Evolutionary conservation across 768 basidiomycete genomes (phyloP).

Genomic region (Kondoa malvinella): DNA sequence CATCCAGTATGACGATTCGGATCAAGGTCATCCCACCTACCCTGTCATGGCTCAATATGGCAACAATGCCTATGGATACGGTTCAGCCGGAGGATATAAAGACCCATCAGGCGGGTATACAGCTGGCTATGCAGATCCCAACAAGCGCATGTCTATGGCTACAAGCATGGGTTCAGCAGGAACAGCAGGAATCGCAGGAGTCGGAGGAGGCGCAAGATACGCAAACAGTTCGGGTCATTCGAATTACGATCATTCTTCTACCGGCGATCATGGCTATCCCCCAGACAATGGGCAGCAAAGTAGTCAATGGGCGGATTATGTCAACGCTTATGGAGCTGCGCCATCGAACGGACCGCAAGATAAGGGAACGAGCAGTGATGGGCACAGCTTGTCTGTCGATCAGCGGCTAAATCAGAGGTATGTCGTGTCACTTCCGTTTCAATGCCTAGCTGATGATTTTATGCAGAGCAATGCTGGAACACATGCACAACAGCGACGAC

Average conservation of each 20-base stretch:
- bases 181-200: slow-evolving; percentile 2
- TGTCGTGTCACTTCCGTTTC: background rate
- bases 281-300: background rate
- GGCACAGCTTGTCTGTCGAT: slow-evolving; percentile 1
- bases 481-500: slow-evolving; percentile 4
- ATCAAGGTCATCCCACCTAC: slow-evolving; percentile 9
- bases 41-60: slow-evolving; percentile 17
- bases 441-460: background rate
- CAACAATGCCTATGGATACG: background rate
- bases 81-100: background rate
- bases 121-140: background rate
- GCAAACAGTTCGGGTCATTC: too few relatives aligned
- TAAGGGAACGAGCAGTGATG: background rate
- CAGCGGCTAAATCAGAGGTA: slow-evolving; percentile 1
- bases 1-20: slow-evolving; percentile 14
- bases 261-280: background rate
- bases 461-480: slow-evolving; percentile 5
- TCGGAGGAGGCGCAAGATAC: background rate
- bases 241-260: background rate
- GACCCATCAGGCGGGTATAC: background rate
- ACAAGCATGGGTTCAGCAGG: background rate
- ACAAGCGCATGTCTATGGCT: slow-evolving; percentile 1
- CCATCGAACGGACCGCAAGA: background rate
- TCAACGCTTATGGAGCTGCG: slow-evolving; percentile 1
- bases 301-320: slow-evolving; percentile 1